Evolutionary conservation across 2,329 filamentous ascomycete genomes (phyloP), one percentile per base, ranked within the genome.

Genomic region (Aspergillus ochraceoroseus): DNA sequence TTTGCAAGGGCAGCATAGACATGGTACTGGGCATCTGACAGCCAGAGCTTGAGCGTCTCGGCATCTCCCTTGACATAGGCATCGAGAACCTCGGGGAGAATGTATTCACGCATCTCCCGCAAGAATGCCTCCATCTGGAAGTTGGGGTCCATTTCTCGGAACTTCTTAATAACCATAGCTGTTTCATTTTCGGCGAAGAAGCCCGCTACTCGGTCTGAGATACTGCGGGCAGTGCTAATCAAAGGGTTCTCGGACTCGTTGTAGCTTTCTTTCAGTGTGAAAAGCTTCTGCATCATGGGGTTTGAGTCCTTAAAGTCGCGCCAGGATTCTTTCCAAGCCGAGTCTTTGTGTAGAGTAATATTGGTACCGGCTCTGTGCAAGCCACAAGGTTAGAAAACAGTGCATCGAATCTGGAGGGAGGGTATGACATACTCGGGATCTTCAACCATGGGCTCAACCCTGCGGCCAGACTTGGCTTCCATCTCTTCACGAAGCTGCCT

Each of bases 151-250:
- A 96, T 95, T 56, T 89, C 79, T 32, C 90, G 83, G 75, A 98
- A 94, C 66, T 90, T 94, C 73, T 95, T 96, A 71, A 96, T 94
- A 23, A 98, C 92, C 77, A 83, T 84, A 19, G 92, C 92, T 0
- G 88, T 95, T 71, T 98, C 92, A 65, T 96, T 98, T 67, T 98
- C 92, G 47, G 92, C 92, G 53, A 98, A 98, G 71, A 95, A 98
- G 18, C 92, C 88, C 32, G 85, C 87, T 26, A 98, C 81, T 43
- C 85, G 80, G 65, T 98, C 92, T 20, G 89, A 90, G 54, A 98
- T 95, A 64, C 87, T 88, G 61, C 92, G 84, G 1, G 89, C 92
- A 0, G 90, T 96, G 32, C 82, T 85, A 49, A 98, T 87, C 29
- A 98, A 75, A 5, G 92, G 90, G 65, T 98, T 98, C 62, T 98